Conservation (phyloP, 345 rosid species). For the Toxicodendron radicans region DNA sequence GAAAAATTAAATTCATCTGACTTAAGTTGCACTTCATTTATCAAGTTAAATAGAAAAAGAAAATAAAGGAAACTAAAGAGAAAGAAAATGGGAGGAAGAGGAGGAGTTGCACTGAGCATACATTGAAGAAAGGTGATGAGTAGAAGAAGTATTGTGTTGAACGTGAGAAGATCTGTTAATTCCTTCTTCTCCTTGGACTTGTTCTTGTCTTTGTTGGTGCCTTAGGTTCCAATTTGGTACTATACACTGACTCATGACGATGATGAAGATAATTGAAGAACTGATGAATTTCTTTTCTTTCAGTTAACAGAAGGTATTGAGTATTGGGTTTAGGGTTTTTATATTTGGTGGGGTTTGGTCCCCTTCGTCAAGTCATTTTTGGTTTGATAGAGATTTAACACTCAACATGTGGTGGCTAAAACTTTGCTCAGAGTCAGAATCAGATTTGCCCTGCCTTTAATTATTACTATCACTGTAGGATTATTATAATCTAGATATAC, state of each 20-base stretch:
- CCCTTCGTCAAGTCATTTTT: conserved; percentile 10
- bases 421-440: not conserved
- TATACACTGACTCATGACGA: conserved; percentile 34
- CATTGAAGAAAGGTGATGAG: conserved; percentile 28
- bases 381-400: conserved; percentile 23
- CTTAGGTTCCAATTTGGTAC: conserved; percentile 41
- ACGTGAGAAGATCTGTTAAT: conserved; percentile 27
- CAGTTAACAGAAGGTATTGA: not conserved
- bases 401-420: conserved; percentile 27
- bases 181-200: conserved; percentile 24
- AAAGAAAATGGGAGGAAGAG: not conserved
- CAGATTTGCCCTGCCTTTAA: conserved; percentile 4
- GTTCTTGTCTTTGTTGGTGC: conserved; percentile 36
- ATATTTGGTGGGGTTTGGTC: conserved; percentile 22
- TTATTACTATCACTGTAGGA: no score
- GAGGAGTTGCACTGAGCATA: conserved; percentile 4
- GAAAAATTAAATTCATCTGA: no score
- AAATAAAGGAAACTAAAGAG: not conserved
- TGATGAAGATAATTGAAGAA: not conserved
- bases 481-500: no score
- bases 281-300: conserved; percentile 6
- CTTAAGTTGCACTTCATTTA: not conserved
- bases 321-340: conserved; percentile 2
- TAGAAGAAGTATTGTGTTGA: conserved; percentile 17
- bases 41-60: not conserved